Percentiles rank a stretch among this genome's conserved stretches.
phyloP scores from a whole-genome alignment of 179 eudicot genomes.

The Gypsophila paniculata region DNA sequence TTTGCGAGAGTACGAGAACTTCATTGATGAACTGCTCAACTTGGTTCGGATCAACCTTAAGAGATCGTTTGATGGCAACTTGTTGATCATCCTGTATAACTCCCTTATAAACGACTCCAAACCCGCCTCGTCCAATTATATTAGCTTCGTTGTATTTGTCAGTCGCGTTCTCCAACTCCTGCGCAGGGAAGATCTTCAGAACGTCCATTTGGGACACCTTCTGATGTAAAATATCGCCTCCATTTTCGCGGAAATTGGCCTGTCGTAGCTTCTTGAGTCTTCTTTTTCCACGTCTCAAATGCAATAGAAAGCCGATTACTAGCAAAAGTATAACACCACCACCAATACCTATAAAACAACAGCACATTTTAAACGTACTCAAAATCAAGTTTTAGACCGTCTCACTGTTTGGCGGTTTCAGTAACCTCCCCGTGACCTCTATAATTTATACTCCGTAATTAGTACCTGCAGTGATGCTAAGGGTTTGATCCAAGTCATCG shows the following conservation, averaged over 20 bases:
- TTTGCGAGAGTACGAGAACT: slow-evolving; percentile 17
- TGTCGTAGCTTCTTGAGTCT: slow-evolving; percentile 4
- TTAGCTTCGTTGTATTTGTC: slow-evolving; percentile 15
- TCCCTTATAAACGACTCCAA: slow-evolving; percentile 32
- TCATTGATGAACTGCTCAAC: slow-evolving; percentile 29
- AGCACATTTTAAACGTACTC: background rate
- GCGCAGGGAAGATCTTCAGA: slow-evolving; percentile 13
- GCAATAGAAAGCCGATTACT: background rate
- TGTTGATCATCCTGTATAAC: slow-evolving; percentile 10
- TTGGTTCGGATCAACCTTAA: slow-evolving; percentile 19
- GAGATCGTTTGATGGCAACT: slow-evolving; percentile 24
- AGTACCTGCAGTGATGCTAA: slow-evolving; percentile 20
- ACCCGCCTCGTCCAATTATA: slow-evolving; percentile 29
- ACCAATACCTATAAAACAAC: slow-evolving; percentile 14
- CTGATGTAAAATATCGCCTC: slow-evolving; percentile 26
- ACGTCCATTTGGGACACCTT: slow-evolving; percentile 2
- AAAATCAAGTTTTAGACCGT: no score
- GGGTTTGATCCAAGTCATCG: slow-evolving; percentile 14
- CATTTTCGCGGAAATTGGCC: slow-evolving; percentile 29
- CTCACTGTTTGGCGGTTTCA: no score
- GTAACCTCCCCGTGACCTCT: no score
- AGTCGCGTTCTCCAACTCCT: slow-evolving; percentile 18
- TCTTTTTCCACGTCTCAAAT: background rate
- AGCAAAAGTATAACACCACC: slow-evolving; percentile 4
- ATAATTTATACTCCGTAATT: no score